Percentiles rank a stretch among this genome's conserved stretches.
phyloP scores from a whole-genome alignment of 1,284 basidiomycete genomes.

The Acaromyces ingoldii region DNA sequence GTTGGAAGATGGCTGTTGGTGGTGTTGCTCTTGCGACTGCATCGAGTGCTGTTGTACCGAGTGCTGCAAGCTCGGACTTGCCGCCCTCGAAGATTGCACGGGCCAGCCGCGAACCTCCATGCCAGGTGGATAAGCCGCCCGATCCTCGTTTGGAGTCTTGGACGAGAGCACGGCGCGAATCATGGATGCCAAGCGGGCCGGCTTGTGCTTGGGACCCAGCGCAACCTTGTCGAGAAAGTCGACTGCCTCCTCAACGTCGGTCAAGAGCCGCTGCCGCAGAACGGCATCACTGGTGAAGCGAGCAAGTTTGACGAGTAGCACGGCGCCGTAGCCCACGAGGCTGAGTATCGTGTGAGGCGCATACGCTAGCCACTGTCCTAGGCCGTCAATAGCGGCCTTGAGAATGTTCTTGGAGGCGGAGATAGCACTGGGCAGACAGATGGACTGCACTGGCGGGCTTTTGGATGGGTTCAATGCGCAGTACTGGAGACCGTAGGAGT shows the following conservation, averaged over 20 bases:
- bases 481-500: slow-evolving; percentile 91
- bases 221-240: slow-evolving; percentile 53
- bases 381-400: neutral
- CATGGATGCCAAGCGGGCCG: slow-evolving; percentile 40
- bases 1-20: neutral
- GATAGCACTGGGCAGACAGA: neutral
- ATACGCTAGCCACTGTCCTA: slow-evolving; percentile 54
- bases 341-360: slow-evolving; percentile 88
- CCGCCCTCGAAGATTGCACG: neutral
- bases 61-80: neutral
- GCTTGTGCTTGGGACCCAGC: slow-evolving; percentile 42
- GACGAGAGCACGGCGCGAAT: slow-evolving; percentile 27
- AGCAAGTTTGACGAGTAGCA: slow-evolving; percentile 51
- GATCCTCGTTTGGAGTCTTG: neutral
- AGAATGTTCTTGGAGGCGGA: neutral
- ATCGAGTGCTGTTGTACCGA: neutral
- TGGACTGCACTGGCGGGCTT: neutral
- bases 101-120: slow-evolving; percentile 1
- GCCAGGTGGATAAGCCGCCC: neutral
- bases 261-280: slow-evolving; percentile 52
- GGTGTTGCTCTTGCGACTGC: neutral
- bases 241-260: slow-evolving; percentile 73
- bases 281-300: neutral
- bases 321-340: slow-evolving; percentile 80
- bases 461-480: slow-evolving; percentile 54